Evolutionary conservation across 2,329 filamentous ascomycete species (phyloP).

Genomic region (Botrytis fabae): DNA sequence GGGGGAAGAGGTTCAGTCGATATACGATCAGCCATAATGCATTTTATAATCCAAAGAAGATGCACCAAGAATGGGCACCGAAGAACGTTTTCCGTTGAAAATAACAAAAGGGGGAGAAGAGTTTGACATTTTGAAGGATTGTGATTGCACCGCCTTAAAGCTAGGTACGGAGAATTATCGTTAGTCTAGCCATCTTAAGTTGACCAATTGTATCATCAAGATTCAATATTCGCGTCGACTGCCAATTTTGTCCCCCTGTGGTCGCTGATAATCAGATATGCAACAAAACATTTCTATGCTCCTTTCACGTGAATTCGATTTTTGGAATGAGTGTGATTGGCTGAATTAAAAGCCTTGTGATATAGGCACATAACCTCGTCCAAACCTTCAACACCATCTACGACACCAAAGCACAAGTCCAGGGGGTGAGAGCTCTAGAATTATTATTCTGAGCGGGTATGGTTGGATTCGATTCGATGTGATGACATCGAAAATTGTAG

Average conservation of each 20-base stretch:
- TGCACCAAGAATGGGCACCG: constrained; percentile 2
- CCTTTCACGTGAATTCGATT: not conserved
- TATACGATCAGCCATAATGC: constrained; percentile 6
- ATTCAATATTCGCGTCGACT: not conserved
- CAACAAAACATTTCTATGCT: not conserved
- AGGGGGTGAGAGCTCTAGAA: too few relatives aligned
- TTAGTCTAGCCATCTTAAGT: not conserved
- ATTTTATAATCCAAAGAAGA: not conserved
- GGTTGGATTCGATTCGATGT: too few relatives aligned
- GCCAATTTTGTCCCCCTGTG: not conserved
- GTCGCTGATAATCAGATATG: not conserved
- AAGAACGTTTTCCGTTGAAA: not conserved
- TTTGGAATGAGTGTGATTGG: not conserved
- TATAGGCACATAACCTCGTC: not conserved
- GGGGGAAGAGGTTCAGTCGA: not conserved
- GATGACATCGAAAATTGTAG: too few relatives aligned
- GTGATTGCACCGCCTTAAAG: not conserved
- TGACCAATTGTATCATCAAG: not conserved
- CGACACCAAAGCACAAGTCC: not conserved
- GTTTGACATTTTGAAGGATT: not conserved
- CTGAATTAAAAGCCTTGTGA: not conserved
- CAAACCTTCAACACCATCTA: not conserved
- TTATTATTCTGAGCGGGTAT: too few relatives aligned
- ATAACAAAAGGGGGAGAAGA: not conserved
- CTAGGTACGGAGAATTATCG: not conserved